Conservation (phyloP, 257 asterid species). For the Fraxinus excelsior region DNA sequence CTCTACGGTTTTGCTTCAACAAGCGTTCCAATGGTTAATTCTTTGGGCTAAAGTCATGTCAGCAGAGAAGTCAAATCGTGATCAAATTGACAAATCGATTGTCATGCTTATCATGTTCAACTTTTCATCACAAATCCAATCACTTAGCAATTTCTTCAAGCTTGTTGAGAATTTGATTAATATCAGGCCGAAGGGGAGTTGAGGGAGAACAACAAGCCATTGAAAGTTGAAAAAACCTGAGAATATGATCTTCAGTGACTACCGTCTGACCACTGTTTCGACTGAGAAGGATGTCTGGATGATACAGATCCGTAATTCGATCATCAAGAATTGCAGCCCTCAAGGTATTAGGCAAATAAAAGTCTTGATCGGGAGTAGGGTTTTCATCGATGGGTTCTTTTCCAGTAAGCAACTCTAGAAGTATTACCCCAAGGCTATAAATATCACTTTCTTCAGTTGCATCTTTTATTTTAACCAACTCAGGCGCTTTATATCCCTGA, state of each 20-base stretch:
- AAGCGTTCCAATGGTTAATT: slow-evolving; percentile 1
- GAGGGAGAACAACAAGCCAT: slow-evolving; percentile 87
- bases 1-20: not conserved
- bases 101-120: not conserved
- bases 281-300: slow-evolving; percentile 59
- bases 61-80: slow-evolving; percentile 17
- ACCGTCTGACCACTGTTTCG: slow-evolving; percentile 41
- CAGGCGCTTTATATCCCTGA: slow-evolving; percentile 82
- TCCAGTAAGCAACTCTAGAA: slow-evolving; percentile 74
- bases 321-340: slow-evolving; percentile 77
- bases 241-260: slow-evolving; percentile 43
- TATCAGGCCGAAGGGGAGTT: slow-evolving; percentile 63
- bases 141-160: slow-evolving; percentile 71
- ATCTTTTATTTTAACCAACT: slow-evolving; percentile 78
- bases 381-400: slow-evolving; percentile 57
- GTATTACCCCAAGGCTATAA: slow-evolving; percentile 74
- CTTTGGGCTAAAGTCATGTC: slow-evolving; percentile 19
- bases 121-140: not conserved
- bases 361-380: slow-evolving; percentile 54
- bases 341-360: slow-evolving; percentile 55
- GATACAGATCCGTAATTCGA: slow-evolving; percentile 53
- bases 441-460: slow-evolving; percentile 65
- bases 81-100: slow-evolving; percentile 13
- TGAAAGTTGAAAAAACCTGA: slow-evolving; percentile 67
- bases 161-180: slow-evolving; percentile 57